phyloP scores from a whole-genome alignment of 352 stramenopile genomes.

The Saprolegnia diclina region DNA sequence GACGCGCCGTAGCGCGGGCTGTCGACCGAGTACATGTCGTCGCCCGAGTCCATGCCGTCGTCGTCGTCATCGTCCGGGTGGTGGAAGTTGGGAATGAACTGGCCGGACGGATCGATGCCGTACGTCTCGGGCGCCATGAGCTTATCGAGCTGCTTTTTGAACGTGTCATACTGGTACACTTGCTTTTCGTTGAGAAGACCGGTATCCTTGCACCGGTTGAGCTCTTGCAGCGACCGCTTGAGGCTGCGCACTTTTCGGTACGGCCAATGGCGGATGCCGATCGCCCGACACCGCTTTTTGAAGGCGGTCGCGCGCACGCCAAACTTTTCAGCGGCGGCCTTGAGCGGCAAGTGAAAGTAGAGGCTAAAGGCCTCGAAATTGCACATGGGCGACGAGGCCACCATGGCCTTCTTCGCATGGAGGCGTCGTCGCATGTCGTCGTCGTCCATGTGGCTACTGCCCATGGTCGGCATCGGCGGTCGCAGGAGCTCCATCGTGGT shows the following conservation, averaged over 20 bases:
- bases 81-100: slow-evolving; percentile 34
- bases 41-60: slow-evolving; percentile 49
- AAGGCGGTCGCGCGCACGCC: slow-evolving; percentile 64
- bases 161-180: slow-evolving; percentile 47
- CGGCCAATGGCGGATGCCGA: slow-evolving; percentile 66
- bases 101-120: slow-evolving; percentile 55
- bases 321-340: slow-evolving; percentile 66
- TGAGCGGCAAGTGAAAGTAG: slow-evolving; percentile 64
- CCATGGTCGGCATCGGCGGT: background rate
- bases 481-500: slow-evolving; percentile 1
- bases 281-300: slow-evolving; percentile 67
- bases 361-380: slow-evolving; percentile 67
- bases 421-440: slow-evolving; percentile 22
- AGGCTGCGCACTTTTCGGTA: slow-evolving; percentile 68
- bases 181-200: slow-evolving; percentile 57
- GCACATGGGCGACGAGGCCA: slow-evolving; percentile 35
- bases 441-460: background rate
- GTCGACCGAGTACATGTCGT: slow-evolving; percentile 41
- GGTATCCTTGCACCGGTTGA: slow-evolving; percentile 51
- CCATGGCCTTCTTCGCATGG: slow-evolving; percentile 26
- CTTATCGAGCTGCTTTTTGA: slow-evolving; percentile 59
- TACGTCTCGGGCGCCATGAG: slow-evolving; percentile 64
- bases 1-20: slow-evolving; percentile 44
- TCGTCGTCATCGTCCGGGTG: slow-evolving; percentile 38
- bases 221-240: slow-evolving; percentile 60